Conservation (phyloP, 441 rosid species). For the Gossypium lobatum region DNA sequence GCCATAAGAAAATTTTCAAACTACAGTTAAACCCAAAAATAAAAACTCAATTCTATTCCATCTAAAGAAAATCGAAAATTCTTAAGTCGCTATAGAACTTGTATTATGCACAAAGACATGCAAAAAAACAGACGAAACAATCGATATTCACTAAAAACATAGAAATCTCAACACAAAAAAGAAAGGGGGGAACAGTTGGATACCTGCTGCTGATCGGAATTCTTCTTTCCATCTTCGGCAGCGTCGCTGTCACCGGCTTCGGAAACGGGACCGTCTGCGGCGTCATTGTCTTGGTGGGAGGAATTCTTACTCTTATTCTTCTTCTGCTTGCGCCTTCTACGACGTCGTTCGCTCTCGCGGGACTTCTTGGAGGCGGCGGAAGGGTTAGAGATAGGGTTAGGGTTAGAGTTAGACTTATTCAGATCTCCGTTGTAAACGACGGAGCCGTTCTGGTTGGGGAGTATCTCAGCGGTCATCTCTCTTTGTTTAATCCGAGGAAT, state of each 20-base stretch:
- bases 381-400: conserved; percentile 19
- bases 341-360: conserved; percentile 81
- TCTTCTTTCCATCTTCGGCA: conserved; percentile 42
- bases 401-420: conserved; percentile 19
- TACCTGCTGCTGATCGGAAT: conserved; percentile 40
- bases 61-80: background rate
- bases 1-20: background rate
- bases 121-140: background rate
- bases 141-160: background rate
- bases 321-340: conserved; percentile 97
- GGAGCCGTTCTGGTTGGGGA: conserved; percentile 36
- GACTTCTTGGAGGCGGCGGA: conserved; percentile 41
- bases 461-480: conserved; percentile 48
- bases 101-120: background rate
- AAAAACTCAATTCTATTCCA: background rate
- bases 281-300: conserved; percentile 17
- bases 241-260: conserved; percentile 36
- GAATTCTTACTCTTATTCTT: conserved; percentile 58
- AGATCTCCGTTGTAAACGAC: conserved; percentile 47
- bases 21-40: background rate
- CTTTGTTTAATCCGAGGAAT: background rate
- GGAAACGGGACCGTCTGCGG: conserved; percentile 20
- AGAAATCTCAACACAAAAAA: background rate
- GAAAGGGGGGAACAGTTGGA: background rate
- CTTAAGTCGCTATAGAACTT: background rate